Base-by-base conservation (phyloP, 2,329 filamentous ascomycete genomes). In the Neonectria neomacrospora region DNA sequence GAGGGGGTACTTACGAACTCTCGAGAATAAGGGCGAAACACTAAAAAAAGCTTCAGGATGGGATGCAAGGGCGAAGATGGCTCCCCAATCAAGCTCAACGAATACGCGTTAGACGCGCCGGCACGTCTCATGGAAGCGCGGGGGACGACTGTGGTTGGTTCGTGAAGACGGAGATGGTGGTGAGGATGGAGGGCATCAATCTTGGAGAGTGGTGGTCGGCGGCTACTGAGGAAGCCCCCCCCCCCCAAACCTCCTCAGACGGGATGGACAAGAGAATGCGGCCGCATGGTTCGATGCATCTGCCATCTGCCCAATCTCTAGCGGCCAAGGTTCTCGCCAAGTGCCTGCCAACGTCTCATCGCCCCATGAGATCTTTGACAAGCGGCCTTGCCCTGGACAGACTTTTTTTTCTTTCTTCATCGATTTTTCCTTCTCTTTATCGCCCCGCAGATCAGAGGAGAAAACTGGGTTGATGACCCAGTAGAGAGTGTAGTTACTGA, bases 31-130 rank as follows among this genome's bases (percentile, higher is more conserved):
- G 34, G 5, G 6, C 34, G 34, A 37, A 37, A 16, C 18, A 28
- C 23, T 18, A 50, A 20, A 51, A 51, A 53, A 18, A 37, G 18
- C 23, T 22, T 22, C 57, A 44, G 54, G 54, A 63, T 54, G 48
- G 42, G 44, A 51, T 62, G 60, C 54, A 62, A 58, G 54, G 54
- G 48, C 41, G 60, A 54, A 45, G 41, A 20, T 45, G 8, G 11
- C 26, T 16, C 41, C 41, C 44, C 45, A 39, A n/a, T 58, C 39
- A 58, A 56, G 54, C 32, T 53, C 30, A 20, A 2, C 48, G 45
- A 41, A 57, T 62, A 54, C 59, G 59, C 59, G 59, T 53, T 54
- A 54, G 41, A 63, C 60, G 60, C 60, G 42, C 50, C 44, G 60
- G 51, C 51, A 39, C 26, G 18, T 50, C 48, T 63, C 18, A 23